Evolutionary conservation across 1,284 basidiomycete genomes (phyloP).

Genomic region (Veloporphyrellus conicus): DNA sequence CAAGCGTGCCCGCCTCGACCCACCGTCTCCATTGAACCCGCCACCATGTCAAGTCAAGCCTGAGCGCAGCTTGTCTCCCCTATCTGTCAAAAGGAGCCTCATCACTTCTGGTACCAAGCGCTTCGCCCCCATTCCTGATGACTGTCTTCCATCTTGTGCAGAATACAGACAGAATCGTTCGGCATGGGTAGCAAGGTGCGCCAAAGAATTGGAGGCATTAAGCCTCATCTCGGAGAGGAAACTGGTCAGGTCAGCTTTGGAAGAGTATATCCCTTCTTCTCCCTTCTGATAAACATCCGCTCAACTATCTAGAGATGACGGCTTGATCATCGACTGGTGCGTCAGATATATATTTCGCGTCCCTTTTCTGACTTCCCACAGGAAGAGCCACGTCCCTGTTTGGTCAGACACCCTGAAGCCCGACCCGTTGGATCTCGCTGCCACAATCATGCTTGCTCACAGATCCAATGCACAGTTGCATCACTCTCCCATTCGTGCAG

Average conservation of each 20-base stretch:
- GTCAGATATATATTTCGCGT: neutral
- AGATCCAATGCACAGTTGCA: conserved; percentile 25
- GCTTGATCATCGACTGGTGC: conserved; percentile 30
- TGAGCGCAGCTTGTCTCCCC: conserved; percentile 23
- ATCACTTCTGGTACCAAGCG: conserved; percentile 27
- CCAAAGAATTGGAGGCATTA: conserved; percentile 19
- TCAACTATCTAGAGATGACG: conserved; percentile 26
- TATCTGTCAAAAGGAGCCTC: conserved; percentile 13
- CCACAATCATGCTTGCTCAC: conserved; percentile 27
- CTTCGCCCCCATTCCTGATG: conserved; percentile 24
- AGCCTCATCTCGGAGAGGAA: conserved; percentile 22
- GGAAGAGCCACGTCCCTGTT: conserved; percentile 30
- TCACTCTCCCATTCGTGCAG: neutral
- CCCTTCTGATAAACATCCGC: neutral
- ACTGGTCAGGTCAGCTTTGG: conserved; percentile 24
- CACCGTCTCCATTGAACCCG: neutral
- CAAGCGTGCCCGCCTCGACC: conserved; percentile 16
- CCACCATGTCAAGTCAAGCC: conserved; percentile 12
- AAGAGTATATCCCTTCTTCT: neutral
- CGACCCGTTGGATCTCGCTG: conserved; percentile 26
- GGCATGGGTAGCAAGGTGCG: conserved; percentile 20
- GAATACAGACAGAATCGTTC: conserved; percentile 23
- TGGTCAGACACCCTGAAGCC: conserved; percentile 32
- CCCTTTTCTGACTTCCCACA: conserved; percentile 10
- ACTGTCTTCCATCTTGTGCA: conserved; percentile 23